Conservation (phyloP, 2,329 filamentous ascomycete species). For the Colletotrichum musae region DNA sequence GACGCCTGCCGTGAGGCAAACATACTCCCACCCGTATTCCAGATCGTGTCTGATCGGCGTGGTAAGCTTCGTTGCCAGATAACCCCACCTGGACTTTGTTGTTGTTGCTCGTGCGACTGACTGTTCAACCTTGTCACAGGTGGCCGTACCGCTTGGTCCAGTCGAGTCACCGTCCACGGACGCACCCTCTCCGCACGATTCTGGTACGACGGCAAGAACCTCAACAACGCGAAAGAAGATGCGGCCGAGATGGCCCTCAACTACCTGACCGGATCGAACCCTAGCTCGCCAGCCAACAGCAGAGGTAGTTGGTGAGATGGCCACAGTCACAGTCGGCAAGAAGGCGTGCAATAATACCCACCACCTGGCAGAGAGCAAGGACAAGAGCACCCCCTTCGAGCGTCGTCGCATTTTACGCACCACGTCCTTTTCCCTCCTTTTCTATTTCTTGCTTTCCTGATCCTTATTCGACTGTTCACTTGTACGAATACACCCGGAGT, state of each 20-base stretch:
- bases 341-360: conserved; percentile 5
- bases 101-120: conserved; percentile 16
- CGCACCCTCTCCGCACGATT: conserved; percentile 79
- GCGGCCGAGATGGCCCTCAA: conserved; percentile 86
- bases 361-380: conserved; percentile 19
- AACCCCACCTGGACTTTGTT: background rate
- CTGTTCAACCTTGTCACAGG: conserved; percentile 64
- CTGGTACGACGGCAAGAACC: conserved; percentile 92
- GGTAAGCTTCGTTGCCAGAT: conserved; percentile 62
- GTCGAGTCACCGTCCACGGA: conserved; percentile 80
- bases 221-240: conserved; percentile 91
- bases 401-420: conserved; percentile 19
- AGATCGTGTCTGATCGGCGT: conserved; percentile 82
- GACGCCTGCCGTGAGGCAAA: conserved; percentile 71
- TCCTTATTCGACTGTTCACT: conserved; percentile 29
- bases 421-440: background rate
- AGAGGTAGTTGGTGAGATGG: conserved; percentile 38
- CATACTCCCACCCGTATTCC: conserved; percentile 71
- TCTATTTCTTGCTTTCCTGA: conserved; percentile 19
- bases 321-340: background rate
- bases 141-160: conserved; percentile 92
- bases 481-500: conserved; percentile 43
- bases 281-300: conserved; percentile 56
- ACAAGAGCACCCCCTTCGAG: conserved; percentile 33
- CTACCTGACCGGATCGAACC: conserved; percentile 63